These are phyloP conservation scores for Beta vulgaris DNA, from an alignment of 148 eudicot species.

Conservation along the genomic window DNA sequence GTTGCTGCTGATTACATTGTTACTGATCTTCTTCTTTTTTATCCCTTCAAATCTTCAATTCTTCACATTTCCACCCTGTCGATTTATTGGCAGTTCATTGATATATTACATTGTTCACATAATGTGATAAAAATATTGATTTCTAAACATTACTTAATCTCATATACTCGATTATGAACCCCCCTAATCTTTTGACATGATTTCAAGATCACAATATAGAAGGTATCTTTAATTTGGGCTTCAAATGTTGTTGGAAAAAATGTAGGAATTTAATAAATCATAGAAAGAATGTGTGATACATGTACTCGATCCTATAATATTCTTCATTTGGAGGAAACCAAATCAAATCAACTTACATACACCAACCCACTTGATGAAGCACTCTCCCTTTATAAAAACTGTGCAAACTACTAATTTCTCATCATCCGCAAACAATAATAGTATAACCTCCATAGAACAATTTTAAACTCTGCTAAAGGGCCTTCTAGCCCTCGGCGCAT, in stretches of 20 bases:
- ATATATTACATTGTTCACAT: too few relatives aligned
- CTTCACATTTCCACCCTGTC: too few relatives aligned
- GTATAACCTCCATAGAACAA: slow-evolving; percentile 24
- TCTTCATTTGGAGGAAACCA: slow-evolving; percentile 7
- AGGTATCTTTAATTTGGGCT: not conserved
- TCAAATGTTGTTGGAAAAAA: not conserved
- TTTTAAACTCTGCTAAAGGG: not conserved
- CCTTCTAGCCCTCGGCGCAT: not conserved
- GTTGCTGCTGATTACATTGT: too few relatives aligned
- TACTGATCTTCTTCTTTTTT: too few relatives aligned
- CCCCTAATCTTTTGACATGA: too few relatives aligned
- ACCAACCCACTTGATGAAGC: slow-evolving; percentile 6
- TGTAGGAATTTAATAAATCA: not conserved
- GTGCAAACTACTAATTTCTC: not conserved
- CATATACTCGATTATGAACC: too few relatives aligned
- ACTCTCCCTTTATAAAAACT: not conserved
- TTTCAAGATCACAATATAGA: too few relatives aligned
- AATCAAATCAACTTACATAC: slow-evolving; percentile 25
- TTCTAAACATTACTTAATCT: too few relatives aligned
- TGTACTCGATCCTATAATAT: not conserved
- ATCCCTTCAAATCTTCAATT: too few relatives aligned
- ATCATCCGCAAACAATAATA: slow-evolving; percentile 6
- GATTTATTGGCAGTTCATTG: too few relatives aligned
- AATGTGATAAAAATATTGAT: too few relatives aligned
- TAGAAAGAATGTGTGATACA: slow-evolving; percentile 10